Evolutionary conservation across 257 asterid genomes (phyloP).

Genomic region (Pogostemon cablin): DNA sequence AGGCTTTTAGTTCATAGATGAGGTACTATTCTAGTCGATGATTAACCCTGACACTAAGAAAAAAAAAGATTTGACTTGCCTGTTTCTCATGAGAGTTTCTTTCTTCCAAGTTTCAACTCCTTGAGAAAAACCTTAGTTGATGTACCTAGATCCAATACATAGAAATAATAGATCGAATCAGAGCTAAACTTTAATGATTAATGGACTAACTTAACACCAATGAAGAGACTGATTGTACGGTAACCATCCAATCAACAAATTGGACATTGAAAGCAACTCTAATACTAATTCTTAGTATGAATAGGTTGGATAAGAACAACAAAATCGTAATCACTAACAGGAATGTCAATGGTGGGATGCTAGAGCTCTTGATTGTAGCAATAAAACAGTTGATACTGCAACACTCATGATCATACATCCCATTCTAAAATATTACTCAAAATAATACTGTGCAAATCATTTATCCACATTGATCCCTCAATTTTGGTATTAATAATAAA

Average conservation of each 20-base stretch:
- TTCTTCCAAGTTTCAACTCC: slow-evolving; percentile 79
- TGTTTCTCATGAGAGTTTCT: slow-evolving; percentile 72
- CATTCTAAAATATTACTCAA: too few relatives aligned
- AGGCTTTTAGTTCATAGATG: not conserved
- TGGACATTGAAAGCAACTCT: slow-evolving; percentile 93
- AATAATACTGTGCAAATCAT: too few relatives aligned
- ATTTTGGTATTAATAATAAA: too few relatives aligned
- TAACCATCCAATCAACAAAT: slow-evolving; percentile 92
- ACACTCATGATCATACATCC: slow-evolving; percentile 99
- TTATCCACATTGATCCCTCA: too few relatives aligned
- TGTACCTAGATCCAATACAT: slow-evolving; percentile 54
- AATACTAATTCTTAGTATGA: slow-evolving; percentile 93
- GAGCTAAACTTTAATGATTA: slow-evolving; percentile 12
- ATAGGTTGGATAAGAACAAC: slow-evolving; percentile 97
- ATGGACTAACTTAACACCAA: slow-evolving; percentile 50
- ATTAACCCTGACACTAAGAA: not conserved
- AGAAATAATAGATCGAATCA: slow-evolving; percentile 24
- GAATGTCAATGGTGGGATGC: slow-evolving; percentile 95
- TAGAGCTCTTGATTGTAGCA: slow-evolving; percentile 81
- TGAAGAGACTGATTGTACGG: slow-evolving; percentile 82
- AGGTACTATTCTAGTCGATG: not conserved
- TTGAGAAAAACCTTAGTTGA: slow-evolving; percentile 85
- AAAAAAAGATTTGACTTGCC: slow-evolving; percentile 42
- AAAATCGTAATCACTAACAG: slow-evolving; percentile 89
- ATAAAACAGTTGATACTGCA: slow-evolving; percentile 72